phyloP scores from a whole-genome alignment of 2,329 filamentous ascomycete genomes.

The Chalaropsis ovoidea region DNA sequence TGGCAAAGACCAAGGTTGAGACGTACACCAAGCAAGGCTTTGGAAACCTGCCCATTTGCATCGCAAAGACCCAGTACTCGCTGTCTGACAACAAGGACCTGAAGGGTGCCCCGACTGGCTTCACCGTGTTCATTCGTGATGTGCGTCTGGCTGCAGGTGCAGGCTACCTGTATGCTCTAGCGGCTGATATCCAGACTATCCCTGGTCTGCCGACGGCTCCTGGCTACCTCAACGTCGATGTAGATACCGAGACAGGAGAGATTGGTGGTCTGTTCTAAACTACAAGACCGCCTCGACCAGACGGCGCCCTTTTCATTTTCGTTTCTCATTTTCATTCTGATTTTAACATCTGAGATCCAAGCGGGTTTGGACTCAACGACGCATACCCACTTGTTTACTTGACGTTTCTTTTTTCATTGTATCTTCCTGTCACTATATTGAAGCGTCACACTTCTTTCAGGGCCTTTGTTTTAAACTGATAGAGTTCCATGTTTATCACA shows the following conservation, averaged over 20 bases:
- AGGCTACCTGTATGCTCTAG: constrained; percentile 86
- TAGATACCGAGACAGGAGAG: constrained; percentile 70
- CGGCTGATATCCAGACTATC: constrained; percentile 96
- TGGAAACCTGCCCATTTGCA: constrained; percentile 84
- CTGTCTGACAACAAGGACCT: constrained; percentile 84
- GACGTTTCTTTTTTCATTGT: not conserved
- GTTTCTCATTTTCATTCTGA: constrained; percentile 3
- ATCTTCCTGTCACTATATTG: constrained; percentile 3
- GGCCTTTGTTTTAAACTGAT: constrained; percentile 12
- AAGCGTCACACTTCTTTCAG: not conserved
- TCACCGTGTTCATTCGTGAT: constrained; percentile 88
- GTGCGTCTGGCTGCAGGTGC: constrained; percentile 89
- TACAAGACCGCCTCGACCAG: not conserved
- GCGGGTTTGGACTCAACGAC: constrained; percentile 20
- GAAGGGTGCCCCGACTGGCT: constrained; percentile 90
- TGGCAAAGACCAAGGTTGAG: constrained; percentile 92
- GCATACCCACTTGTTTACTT: constrained; percentile 17
- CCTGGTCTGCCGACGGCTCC: constrained; percentile 90
- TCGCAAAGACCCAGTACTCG: constrained; percentile 98
- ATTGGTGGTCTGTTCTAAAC: constrained; percentile 78
- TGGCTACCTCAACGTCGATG: constrained; percentile 89
- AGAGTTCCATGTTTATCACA: not conserved
- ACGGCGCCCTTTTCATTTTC: not conserved
- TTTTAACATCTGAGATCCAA: constrained; percentile 14
- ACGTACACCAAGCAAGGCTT: constrained; percentile 89